A percentile compares a stretch with the other conserved stretches of the same genome.
Evolutionary conservation across 805 yeast species (phyloP).

Genomic region (Metschnikowia corniflorae): DNA sequence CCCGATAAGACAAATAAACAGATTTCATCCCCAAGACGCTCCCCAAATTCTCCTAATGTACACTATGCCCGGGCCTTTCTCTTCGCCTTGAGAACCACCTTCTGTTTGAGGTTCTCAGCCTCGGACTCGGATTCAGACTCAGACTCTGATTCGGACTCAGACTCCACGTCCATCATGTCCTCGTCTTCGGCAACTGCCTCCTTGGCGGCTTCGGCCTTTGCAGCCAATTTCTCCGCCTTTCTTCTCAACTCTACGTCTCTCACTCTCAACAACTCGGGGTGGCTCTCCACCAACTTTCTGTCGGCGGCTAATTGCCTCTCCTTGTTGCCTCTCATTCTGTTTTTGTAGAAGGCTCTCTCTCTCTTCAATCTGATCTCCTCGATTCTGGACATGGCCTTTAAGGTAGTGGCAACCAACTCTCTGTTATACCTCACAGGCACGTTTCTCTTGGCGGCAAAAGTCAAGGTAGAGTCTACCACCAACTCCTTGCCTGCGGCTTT

Average conservation of each 20-base stretch:
- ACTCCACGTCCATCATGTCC: slow-evolving; percentile 40
- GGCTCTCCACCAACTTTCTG: slow-evolving; percentile 78
- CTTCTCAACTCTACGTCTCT: slow-evolving; percentile 89
- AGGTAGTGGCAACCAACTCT: slow-evolving; percentile 89
- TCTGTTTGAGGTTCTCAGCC: slow-evolving; percentile 46
- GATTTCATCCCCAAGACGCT: too few relatives aligned
- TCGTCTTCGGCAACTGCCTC: slow-evolving; percentile 32
- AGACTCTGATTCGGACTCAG: slow-evolving; percentile 25
- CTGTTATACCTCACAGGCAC: slow-evolving; percentile 97
- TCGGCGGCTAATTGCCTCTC: slow-evolving; percentile 82
- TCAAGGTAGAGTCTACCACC: slow-evolving; percentile 93
- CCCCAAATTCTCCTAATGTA: slow-evolving; percentile 7
- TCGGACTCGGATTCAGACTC: slow-evolving; percentile 39
- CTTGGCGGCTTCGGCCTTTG: slow-evolving; percentile 32
- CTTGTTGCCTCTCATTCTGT: slow-evolving; percentile 97
- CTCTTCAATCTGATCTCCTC: slow-evolving; percentile 95
- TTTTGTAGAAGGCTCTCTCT: slow-evolving; percentile 98
- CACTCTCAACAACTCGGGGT: slow-evolving; percentile 86
- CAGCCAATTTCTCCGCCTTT: slow-evolving; percentile 59
- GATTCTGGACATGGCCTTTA: slow-evolving; percentile 92
- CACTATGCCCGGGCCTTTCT: slow-evolving; percentile 30
- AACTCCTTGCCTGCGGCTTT: slow-evolving; percentile 98
- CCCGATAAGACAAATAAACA: too few relatives aligned
- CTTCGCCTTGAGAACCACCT: slow-evolving; percentile 64
- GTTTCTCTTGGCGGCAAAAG: slow-evolving; percentile 96